Evolutionary conservation across 192 early-diverging fungal species (phyloP), one percentile per base, ranked within the genome.

Genomic region (Cetraspora pellucida): DNA sequence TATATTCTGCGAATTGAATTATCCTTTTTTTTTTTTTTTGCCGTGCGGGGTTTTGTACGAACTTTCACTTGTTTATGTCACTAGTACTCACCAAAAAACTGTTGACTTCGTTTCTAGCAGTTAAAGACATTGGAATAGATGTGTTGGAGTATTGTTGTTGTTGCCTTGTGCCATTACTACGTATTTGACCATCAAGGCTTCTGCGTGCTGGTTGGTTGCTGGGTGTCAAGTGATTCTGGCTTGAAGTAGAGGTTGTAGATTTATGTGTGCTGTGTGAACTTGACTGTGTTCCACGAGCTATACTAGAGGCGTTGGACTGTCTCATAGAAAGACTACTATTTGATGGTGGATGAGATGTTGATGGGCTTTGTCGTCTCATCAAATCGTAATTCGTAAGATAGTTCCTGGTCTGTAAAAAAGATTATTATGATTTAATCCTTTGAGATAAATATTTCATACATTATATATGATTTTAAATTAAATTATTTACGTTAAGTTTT

Each of bases 351-450:
- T 14, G 11, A 5, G 59, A 60, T 7, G 59, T 27, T 10, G 59
- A n/a, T 14, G 66, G 17, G 27, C 14, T n/a, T 47, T 68, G 37
- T 37, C 66, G 66, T 16, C 44, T 28, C 21, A n/a, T 43, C n/a
- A 19, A n/a, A 13, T 68, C 66, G 44, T 68, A 68, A 68, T 68
- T 68, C n/a, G 66, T 46, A 23, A 44, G n/a, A 37, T 68, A 68
- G 44, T 46, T 52, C 46, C 13, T 71, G 6, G 69, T 71, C 69
- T 71, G 43, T n/a, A 21, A 71, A 14, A 52, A 11, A 11, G 9
- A 23, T 68, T n/a, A 31, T 21, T n/a, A 23, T 28, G 0, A 28
- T 27, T 1, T 55, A 54, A 30, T 54, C 4, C 28, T 28, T 31
- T 28, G 10, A 30, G 30, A 28, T 54, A 46, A 21, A 54, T 27